Evolutionary conservation across 768 basidiomycete genomes (phyloP), one percentile per base, ranked within the genome.

Genomic region (Russula olivacea): DNA sequence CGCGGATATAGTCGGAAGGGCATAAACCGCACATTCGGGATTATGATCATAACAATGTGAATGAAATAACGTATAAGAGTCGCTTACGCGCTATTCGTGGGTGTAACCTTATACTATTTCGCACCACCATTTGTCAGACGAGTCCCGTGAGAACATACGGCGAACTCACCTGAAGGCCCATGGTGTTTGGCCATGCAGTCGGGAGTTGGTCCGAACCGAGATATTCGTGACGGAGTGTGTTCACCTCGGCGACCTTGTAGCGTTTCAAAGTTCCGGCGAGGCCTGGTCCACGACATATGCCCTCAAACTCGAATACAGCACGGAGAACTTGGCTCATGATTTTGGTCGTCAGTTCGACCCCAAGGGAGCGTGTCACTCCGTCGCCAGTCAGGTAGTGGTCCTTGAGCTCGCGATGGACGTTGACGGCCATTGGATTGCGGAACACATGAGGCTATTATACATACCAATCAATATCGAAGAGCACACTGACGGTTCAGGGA

Each of bases 221-320:
- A 71, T 89, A 91, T 58, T 78, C 76, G 68, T 80, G 80, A 11
- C 74, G 75, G 25, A 83, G 79, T 5, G 78, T 82, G 49, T 80
- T 75, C 43, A 76, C 74, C 2, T 68, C 65, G 58, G 83, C 78
- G 55, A 76, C 70, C 47, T 72, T 69, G 78, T 83, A 88, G 58
- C 85, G 77, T 60, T 80, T 80, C 36, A 93, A 80, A 14, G 60
- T 66, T 0, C 91, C 91, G 6, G 87, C 89, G 52, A 80, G 77
- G 1, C 85, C 86, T 1, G 87, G 88, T 4, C 83, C 88, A 52
- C 88, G 85, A 40, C 80, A 77, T 50, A 92, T 66, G 55, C 83
- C 83, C 28, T 79, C 74, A 48, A 82, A 77, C 40, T 78, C 78
- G 63, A 85, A 85, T 25, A 92, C 74, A 4, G 81, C 85, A 21